A percentile compares a stretch with the other conserved stretches of the same genome.
phyloP scores from a whole-genome alignment of 1,139 yeast species.

The Suhomyces kunorum region DNA sequence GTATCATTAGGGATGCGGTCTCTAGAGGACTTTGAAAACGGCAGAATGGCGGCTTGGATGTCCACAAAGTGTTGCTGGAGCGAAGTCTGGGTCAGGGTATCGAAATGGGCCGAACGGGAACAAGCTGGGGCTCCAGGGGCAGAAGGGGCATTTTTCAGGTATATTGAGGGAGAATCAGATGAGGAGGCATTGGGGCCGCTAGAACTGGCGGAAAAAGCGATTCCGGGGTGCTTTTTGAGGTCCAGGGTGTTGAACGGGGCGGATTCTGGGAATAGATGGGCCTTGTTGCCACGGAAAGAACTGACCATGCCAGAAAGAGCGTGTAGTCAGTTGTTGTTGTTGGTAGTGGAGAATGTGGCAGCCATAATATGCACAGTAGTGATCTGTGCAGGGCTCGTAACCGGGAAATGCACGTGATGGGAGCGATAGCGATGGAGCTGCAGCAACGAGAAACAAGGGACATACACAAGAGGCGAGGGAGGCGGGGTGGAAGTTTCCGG shows the following conservation, averaged over 20 bases:
- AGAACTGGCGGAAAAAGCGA: background rate
- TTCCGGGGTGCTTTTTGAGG: background rate
- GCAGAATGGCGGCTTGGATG: conserved; percentile 11
- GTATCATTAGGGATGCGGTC: conserved; percentile 8
- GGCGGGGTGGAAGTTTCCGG: too few species aligned
- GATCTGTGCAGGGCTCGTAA: background rate
- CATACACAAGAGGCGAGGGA: too few species aligned
- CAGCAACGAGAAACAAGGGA: too few species aligned
- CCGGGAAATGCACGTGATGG: conserved; percentile 1
- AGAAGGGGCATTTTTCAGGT: background rate
- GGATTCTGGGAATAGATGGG: too few species aligned
- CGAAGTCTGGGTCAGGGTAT: background rate
- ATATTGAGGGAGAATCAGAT: background rate
- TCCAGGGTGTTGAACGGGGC: background rate
- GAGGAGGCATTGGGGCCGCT: background rate
- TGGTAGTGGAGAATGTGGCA: conserved; percentile 3
- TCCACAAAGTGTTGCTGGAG: conserved; percentile 8
- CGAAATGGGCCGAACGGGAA: background rate
- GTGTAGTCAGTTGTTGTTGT: background rate
- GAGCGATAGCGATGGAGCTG: too few species aligned
- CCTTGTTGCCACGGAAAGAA: background rate
- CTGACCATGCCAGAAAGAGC: conserved; percentile 1
- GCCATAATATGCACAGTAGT: conserved; percentile 2
- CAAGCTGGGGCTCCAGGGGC: background rate
- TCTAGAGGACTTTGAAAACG: conserved; percentile 9